phyloP scores from a whole-genome alignment of 2,329 filamentous ascomycete species.

The Diatrype stigma region DNA sequence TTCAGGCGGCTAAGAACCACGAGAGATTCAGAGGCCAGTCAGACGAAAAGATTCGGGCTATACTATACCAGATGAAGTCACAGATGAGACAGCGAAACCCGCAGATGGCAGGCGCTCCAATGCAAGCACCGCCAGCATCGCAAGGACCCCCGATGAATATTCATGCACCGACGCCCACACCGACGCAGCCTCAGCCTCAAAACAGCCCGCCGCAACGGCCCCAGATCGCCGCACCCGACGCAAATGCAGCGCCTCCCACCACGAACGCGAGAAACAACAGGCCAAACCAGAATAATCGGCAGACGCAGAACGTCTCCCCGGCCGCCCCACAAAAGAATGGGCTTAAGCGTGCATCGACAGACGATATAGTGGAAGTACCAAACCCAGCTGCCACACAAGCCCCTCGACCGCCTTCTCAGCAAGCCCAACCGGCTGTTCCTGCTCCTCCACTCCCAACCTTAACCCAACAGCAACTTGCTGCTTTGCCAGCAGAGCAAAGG shows the following conservation, averaged over 20 bases:
- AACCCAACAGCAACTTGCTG: conserved; percentile 35
- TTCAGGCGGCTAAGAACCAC: conserved; percentile 18
- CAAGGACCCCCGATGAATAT: conserved; percentile 13
- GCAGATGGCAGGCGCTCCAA: conserved; percentile 14
- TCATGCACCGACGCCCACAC: conserved; percentile 8
- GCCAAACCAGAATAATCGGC: conserved; percentile 30
- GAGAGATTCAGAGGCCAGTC: conserved; percentile 21
- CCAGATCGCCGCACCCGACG: conserved; percentile 14
- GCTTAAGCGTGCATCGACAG: conserved; percentile 47
- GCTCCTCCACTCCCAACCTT: conserved; percentile 19
- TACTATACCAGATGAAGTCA: conserved; percentile 21
- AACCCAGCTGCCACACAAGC: conserved; percentile 15
- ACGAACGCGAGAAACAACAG: conserved; percentile 25
- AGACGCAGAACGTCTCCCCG: conserved; percentile 34
- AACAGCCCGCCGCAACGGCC: conserved; percentile 17
- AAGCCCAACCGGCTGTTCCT: conserved; percentile 15
- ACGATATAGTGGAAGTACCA: conserved; percentile 34
- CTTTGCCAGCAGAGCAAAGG: conserved; percentile 41
- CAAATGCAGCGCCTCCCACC: conserved; percentile 12
- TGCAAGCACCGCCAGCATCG: conserved; percentile 12
- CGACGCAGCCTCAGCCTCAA: conserved; percentile 11
- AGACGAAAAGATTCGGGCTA: conserved; percentile 19
- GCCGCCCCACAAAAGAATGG: conserved; percentile 36
- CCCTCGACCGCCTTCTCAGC: conserved; percentile 28
- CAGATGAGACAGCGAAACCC: conserved; percentile 7